Base-by-base conservation (phyloP, 371 early-diverging fungal genomes). In the Rhizopus sp. region DNA sequence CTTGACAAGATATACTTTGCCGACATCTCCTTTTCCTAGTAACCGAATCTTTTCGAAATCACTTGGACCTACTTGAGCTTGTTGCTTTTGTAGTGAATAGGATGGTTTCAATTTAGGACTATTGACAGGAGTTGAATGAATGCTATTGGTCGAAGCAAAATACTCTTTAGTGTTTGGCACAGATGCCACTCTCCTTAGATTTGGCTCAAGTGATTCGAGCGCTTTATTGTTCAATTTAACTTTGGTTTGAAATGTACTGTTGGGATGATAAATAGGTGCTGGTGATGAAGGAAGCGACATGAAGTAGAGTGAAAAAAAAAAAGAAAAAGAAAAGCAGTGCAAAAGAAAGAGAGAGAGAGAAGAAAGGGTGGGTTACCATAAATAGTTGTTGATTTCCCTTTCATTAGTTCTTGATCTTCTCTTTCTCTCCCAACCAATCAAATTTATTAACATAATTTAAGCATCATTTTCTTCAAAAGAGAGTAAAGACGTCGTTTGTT, bases 1-100 rank as follows among this genome's bases (percentile, higher is more conserved):
- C 40, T 85, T 88, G 39, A 96, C 98, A 46, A 97, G 81, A 62
- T 93, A 96, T 5, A 97, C 98, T 64, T 88, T 92, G 3, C 97
- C 98, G 7, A 97, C 97, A 76, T 95, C 98, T 29, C 98, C 98
- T 73, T 93, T 93, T 34, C 98, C 98, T 35, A 98, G 84, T 57
- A 98, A 67, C 57, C 88, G 83, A 39, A 91, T 73, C 59, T 94
- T 94, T 42, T 73, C 77, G 66, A 95, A 97, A 62, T 88, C 84
- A 35, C 52, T 56, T n/a, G 65, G 59, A 0, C 55, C 59, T 3
- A 59, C 60, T 52, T 59, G 41, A 75, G 58, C 88, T 83, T 69
- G 78, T 78, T 65, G 41, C 23, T 60, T 60, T 31, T 50, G 33
- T 29, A 65, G 33, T 8, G 61, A 48, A 32, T 65, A 65, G 3